Conservation (phyloP, 2,329 filamentous ascomycete species). For the Endocalyx cinctus region DNA sequence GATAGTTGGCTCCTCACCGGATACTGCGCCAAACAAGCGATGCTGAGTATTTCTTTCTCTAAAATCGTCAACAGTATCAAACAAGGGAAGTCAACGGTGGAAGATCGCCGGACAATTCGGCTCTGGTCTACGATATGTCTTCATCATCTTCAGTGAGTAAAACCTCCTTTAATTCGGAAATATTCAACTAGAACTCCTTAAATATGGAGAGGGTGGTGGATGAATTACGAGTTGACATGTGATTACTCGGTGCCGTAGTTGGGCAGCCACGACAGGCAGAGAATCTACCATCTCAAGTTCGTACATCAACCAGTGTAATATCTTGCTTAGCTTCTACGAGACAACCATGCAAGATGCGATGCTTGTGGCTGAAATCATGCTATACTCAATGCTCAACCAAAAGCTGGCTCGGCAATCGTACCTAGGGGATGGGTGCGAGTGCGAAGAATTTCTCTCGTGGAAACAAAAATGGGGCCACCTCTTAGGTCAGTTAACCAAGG, state of each 20-base stretch:
- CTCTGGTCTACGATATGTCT: slow-evolving; percentile 33
- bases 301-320: slow-evolving; percentile 36
- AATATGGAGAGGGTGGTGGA: too few relatives aligned
- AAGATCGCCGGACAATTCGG: slow-evolving; percentile 31
- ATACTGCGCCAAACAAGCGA: slow-evolving; percentile 38
- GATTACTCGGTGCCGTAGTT: too few relatives aligned
- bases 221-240: too few relatives aligned
- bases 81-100: slow-evolving; percentile 22
- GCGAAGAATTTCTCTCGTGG: slow-evolving; percentile 29
- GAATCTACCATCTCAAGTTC: slow-evolving; percentile 32
- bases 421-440: slow-evolving; percentile 25
- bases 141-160: slow-evolving; percentile 30
- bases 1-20: slow-evolving; percentile 39
- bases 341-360: slow-evolving; percentile 37
- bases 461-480: slow-evolving; percentile 31
- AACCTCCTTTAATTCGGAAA: too few relatives aligned
- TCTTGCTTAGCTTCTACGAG: slow-evolving; percentile 34
- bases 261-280: slow-evolving; percentile 36
- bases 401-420: slow-evolving; percentile 28
- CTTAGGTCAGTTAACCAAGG: slow-evolving; percentile 23
- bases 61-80: slow-evolving; percentile 33
- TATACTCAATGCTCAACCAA: slow-evolving; percentile 32
- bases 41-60: slow-evolving; percentile 38
- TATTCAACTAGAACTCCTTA: too few relatives aligned
- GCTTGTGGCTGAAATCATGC: slow-evolving; percentile 34